Evolutionary conservation across 306 rosid species (phyloP).

Genomic region (Begonia peltatifolia): DNA sequence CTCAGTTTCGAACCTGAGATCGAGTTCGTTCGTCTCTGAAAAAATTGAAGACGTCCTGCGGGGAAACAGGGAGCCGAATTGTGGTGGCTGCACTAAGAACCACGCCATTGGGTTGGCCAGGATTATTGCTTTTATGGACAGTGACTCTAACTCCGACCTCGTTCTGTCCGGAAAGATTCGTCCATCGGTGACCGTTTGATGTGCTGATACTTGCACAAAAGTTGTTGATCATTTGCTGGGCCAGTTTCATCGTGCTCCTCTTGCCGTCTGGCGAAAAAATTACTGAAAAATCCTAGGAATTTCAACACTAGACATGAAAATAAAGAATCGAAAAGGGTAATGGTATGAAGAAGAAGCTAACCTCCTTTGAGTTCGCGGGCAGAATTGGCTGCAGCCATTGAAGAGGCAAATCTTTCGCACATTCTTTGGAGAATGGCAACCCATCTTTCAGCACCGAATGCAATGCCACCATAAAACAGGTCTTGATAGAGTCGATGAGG

Average conservation of each 20-base stretch:
- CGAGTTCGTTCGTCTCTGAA: conserved; percentile 86
- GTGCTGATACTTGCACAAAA: conserved; percentile 75
- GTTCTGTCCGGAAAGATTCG: conserved; percentile 55
- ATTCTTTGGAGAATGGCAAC: conserved; percentile 62
- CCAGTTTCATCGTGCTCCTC: conserved; percentile 90
- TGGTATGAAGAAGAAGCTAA: conserved; percentile 1
- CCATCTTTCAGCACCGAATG: conserved; percentile 85
- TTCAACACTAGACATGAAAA: too few species aligned
- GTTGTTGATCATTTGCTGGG: conserved; percentile 81
- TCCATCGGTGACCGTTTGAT: conserved; percentile 71
- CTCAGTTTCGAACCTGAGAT: conserved; percentile 40
- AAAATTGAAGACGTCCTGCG: conserved; percentile 73
- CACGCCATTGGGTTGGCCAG: conserved; percentile 80
- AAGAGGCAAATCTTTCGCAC: conserved; percentile 82
- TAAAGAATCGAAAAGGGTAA: too few species aligned
- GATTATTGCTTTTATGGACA: conserved; percentile 57
- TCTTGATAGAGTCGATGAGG: conserved; percentile 55
- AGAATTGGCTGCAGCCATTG: conserved; percentile 47
- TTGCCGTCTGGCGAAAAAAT: conserved; percentile 78
- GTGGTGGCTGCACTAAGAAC: conserved; percentile 90
- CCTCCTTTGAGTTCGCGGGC: conserved; percentile 84
- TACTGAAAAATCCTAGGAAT: conserved; percentile 18
- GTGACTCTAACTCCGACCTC: conserved; percentile 76
- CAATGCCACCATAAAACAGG: conserved; percentile 50
- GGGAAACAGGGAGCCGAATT: conserved; percentile 78